phyloP scores from a whole-genome alignment of 2,329 filamentous ascomycete species.

The Thielaviopsis punctulata region DNA sequence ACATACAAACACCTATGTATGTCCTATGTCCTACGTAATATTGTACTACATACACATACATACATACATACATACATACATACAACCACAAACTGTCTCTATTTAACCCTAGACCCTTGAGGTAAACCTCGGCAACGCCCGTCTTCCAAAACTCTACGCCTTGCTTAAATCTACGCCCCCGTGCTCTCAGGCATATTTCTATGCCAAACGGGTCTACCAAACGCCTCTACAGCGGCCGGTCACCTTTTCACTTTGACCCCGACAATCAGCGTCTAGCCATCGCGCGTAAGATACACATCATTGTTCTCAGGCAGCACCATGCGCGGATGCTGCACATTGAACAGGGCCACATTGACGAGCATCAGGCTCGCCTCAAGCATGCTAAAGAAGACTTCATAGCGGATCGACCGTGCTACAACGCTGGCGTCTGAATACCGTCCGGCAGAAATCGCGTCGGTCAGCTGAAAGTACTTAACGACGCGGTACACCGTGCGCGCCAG shows the following conservation, averaged over 20 bases:
- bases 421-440: conserved; percentile 22
- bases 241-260: conserved; percentile 32
- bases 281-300: conserved; percentile 31
- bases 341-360: conserved; percentile 31
- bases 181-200: conserved; percentile 17
- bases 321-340: conserved; percentile 34
- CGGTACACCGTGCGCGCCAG: conserved; percentile 38
- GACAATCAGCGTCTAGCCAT: conserved; percentile 32
- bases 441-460: conserved; percentile 24
- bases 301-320: conserved; percentile 30
- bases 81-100: too few relatives aligned
- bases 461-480: conserved; percentile 39
- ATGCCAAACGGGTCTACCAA: conserved; percentile 26
- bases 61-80: too few relatives aligned
- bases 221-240: conserved; percentile 25
- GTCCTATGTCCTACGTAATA: too few relatives aligned
- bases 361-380: conserved; percentile 38
- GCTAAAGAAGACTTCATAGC: conserved; percentile 43
- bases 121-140: not conserved
- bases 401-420: conserved; percentile 27
- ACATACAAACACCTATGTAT: too few relatives aligned
- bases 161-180: conserved; percentile 14
- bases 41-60: too few relatives aligned
- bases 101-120: too few relatives aligned
- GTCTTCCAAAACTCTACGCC: conserved; percentile 21